A percentile compares a stretch with the other conserved stretches of the same genome.
Conservation (phyloP, 495 filamentous ascomycete genomes). For the Hypoxylon fuscum region DNA sequence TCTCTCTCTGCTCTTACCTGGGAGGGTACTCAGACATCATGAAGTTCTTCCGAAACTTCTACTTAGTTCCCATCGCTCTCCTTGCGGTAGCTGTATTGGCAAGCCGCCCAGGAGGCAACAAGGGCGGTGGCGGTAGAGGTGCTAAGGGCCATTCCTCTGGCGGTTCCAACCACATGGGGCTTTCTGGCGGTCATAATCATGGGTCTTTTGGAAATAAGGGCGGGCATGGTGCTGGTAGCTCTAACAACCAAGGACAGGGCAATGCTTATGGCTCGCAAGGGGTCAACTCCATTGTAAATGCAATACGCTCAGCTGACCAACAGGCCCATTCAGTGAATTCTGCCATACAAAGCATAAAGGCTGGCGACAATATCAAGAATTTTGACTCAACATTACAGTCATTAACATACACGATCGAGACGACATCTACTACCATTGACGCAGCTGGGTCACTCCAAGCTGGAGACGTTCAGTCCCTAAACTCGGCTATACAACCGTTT, state of each 20-base stretch:
- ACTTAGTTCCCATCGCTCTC: slow-evolving; percentile 18
- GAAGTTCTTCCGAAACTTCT: slow-evolving; percentile 25
- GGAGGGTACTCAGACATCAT: slow-evolving; percentile 27
- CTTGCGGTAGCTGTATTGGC: slow-evolving; percentile 7
- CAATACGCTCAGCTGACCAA: slow-evolving; percentile 25
- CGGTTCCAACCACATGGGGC: slow-evolving; percentile 14
- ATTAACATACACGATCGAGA: slow-evolving; percentile 19
- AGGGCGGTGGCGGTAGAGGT: slow-evolving; percentile 9
- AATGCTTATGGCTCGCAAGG: slow-evolving; percentile 13
- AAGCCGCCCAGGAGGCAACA: slow-evolving; percentile 10
- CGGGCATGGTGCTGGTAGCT: slow-evolving; percentile 1
- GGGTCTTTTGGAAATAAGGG: not conserved
- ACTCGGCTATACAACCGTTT: slow-evolving; percentile 23
- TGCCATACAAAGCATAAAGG: slow-evolving; percentile 19
- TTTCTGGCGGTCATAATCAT: slow-evolving; percentile 1
- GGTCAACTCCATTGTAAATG: slow-evolving; percentile 23
- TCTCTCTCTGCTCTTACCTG: slow-evolving; percentile 12
- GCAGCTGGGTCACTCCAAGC: slow-evolving; percentile 4
- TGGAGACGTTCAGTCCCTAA: slow-evolving; percentile 23
- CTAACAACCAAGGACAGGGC: slow-evolving; percentile 9
- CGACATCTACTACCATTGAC: slow-evolving; percentile 13
- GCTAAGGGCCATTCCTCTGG: not conserved
- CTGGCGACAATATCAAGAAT: slow-evolving; percentile 25
- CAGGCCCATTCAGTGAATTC: slow-evolving; percentile 23
- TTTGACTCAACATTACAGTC: slow-evolving; percentile 27